A percentile compares a stretch with the other conserved stretches of the same genome.
phyloP scores from a whole-genome alignment of 2,329 filamentous ascomycete genomes.

The Monosporascus sp. region DNA sequence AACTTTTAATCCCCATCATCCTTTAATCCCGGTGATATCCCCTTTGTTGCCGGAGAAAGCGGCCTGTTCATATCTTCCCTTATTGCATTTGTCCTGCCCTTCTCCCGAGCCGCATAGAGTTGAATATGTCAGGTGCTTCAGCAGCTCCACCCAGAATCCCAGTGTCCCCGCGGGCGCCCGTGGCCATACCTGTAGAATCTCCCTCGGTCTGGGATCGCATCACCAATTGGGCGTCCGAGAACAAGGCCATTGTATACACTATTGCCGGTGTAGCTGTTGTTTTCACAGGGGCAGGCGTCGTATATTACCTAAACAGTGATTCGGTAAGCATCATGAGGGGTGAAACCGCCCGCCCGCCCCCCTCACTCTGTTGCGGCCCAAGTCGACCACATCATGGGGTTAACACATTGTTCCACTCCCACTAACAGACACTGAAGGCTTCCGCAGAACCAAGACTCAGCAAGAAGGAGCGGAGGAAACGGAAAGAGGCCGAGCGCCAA shows the following conservation, averaged over 20 bases:
- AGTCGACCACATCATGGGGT: slow-evolving; percentile 6
- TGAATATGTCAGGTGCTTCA: slow-evolving; percentile 31
- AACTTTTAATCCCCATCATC: too few species aligned
- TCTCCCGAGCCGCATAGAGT: too few species aligned
- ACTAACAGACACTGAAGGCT: slow-evolving; percentile 37
- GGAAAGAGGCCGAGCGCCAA: slow-evolving; percentile 70
- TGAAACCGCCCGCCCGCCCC: neutral
- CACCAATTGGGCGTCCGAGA: slow-evolving; percentile 87
- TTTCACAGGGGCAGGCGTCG: slow-evolving; percentile 82
- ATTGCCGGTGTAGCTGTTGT: slow-evolving; percentile 92
- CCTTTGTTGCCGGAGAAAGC: too few species aligned
- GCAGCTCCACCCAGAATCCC: slow-evolving; percentile 43
- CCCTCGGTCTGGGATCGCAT: slow-evolving; percentile 81
- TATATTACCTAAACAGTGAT: slow-evolving; percentile 76
- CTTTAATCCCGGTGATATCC: too few species aligned
- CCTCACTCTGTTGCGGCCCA: slow-evolving; percentile 1
- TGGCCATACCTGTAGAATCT: slow-evolving; percentile 48
- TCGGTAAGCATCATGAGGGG: slow-evolving; percentile 38
- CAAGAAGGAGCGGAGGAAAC: slow-evolving; percentile 86
- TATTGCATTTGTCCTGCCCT: too few species aligned
- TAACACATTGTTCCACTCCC: slow-evolving; percentile 1
- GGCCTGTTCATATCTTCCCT: too few species aligned
- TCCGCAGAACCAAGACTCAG: slow-evolving; percentile 63
- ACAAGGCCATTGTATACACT: slow-evolving; percentile 93
- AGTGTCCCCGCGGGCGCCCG: slow-evolving; percentile 33